Evolutionary conservation across 2,329 filamentous ascomycete genomes (phyloP).

Genomic region (Cephalotrichum gorgonifer): DNA sequence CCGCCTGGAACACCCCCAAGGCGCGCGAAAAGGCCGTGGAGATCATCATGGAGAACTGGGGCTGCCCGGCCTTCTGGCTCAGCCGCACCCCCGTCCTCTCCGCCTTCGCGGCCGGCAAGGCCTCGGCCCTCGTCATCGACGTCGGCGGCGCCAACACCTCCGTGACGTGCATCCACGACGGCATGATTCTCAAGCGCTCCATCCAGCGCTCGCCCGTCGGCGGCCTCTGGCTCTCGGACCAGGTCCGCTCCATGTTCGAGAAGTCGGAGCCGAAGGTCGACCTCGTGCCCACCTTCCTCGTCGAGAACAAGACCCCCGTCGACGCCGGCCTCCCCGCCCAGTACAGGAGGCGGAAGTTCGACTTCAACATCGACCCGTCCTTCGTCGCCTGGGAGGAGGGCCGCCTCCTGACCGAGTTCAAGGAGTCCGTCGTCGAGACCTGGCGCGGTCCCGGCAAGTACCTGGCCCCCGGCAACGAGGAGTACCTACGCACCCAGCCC

Average conservation of each 20-base stretch:
- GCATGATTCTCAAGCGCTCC: constrained; percentile 85
- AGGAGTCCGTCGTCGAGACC: constrained; percentile 91
- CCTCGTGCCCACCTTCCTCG: constrained; percentile 75
- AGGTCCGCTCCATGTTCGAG: constrained; percentile 73
- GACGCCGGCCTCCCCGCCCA: constrained; percentile 76
- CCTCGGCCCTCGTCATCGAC: constrained; percentile 85
- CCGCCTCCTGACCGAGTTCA: constrained; percentile 88
- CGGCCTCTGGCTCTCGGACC: constrained; percentile 81
- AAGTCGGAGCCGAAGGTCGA: constrained; percentile 59
- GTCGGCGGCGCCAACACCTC: constrained; percentile 82
- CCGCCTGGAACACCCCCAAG: constrained; percentile 83
- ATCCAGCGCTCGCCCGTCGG: constrained; percentile 77
- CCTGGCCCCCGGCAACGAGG: constrained; percentile 58
- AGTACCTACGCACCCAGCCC: constrained; percentile 60
- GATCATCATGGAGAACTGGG: constrained; percentile 95
- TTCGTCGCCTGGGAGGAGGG: constrained; percentile 85
- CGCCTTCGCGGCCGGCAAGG: constrained; percentile 86
- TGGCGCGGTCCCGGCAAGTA: constrained; percentile 76
- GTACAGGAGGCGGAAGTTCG: constrained; percentile 62
- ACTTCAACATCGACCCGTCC: constrained; percentile 49
- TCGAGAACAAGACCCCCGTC: constrained; percentile 79
- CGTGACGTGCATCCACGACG: constrained; percentile 86
- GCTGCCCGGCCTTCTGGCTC: constrained; percentile 87
- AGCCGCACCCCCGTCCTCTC: constrained; percentile 81
- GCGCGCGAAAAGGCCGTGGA: constrained; percentile 90